A percentile compares a stretch with the other conserved stretches of the same genome.
These are phyloP conservation scores for Globisporangium emineosum DNA, from an alignment of 352 stramenopile species.

Conservation along the genomic window DNA sequence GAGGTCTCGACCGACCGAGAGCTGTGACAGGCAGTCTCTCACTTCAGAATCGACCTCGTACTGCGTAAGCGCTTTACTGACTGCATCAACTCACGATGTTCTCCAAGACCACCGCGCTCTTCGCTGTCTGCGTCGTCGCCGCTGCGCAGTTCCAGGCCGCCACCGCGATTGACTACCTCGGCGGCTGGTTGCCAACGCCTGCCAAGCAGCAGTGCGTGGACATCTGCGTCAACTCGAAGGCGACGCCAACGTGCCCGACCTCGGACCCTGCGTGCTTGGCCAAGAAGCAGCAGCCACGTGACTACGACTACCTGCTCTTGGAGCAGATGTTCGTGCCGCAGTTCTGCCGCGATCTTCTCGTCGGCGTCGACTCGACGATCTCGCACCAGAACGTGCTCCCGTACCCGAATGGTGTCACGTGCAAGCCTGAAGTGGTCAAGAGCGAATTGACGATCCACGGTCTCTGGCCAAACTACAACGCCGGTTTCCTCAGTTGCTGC, in stretches of 20 bases:
- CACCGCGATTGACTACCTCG: constrained; percentile 50
- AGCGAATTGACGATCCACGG: constrained; percentile 68
- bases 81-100: constrained; percentile 7
- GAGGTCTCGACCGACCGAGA: background rate
- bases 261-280: constrained; percentile 42
- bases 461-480: constrained; percentile 69
- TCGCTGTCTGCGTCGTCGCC: constrained; percentile 1
- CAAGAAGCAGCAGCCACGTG: constrained; percentile 56
- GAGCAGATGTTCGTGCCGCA: constrained; percentile 76
- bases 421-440: constrained; percentile 33
- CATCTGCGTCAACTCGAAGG: constrained; percentile 66
- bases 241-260: constrained; percentile 53
- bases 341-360: constrained; percentile 70
- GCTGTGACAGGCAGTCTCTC: background rate
- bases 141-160: constrained; percentile 12
- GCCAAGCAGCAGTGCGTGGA: constrained; percentile 61
- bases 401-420: constrained; percentile 50
- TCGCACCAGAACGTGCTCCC: constrained; percentile 69
- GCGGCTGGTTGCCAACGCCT: constrained; percentile 49
- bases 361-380: constrained; percentile 65
- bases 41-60: background rate
- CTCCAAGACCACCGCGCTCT: constrained; percentile 14
- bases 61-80: background rate
- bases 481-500: constrained; percentile 61
- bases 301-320: constrained; percentile 72